Evolutionary conservation across 495 filamentous ascomycete genomes (phyloP).

Genomic region (Polyplosphaeria fusca): DNA sequence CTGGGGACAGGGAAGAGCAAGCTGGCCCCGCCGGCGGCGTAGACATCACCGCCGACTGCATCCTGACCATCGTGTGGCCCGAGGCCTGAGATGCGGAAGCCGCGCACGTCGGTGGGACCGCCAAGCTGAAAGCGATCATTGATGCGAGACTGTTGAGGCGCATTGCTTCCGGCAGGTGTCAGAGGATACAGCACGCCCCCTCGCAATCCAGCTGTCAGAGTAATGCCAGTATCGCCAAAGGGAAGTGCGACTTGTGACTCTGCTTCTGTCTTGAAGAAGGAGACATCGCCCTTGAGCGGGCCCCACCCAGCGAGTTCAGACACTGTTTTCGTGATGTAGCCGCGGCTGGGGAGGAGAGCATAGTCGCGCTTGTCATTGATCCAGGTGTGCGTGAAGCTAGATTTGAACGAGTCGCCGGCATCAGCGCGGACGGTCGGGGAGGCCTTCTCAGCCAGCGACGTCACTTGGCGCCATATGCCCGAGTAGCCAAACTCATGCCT

Average conservation of each 20-base stretch:
- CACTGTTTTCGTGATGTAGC: constrained; percentile 70
- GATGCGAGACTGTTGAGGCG: constrained; percentile 64
- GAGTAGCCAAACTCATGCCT: constrained; percentile 75
- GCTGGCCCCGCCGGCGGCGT: constrained; percentile 80
- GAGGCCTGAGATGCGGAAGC: constrained; percentile 83
- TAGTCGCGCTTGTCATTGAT: constrained; percentile 74
- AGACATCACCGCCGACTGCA: constrained; percentile 86
- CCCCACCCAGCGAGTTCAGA: constrained; percentile 87
- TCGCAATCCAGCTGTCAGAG: constrained; percentile 60
- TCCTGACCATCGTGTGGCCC: constrained; percentile 83
- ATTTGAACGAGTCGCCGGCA: constrained; percentile 89
- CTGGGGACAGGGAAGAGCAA: constrained; percentile 79
- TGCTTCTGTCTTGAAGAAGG: constrained; percentile 81
- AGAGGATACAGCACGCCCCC: constrained; percentile 64
- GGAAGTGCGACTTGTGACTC: constrained; percentile 73
- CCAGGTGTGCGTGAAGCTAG: constrained; percentile 77
- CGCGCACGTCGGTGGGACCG: constrained; percentile 89
- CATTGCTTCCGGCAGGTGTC: constrained; percentile 50
- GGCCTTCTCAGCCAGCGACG: constrained; percentile 66
- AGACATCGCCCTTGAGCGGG: constrained; percentile 79
- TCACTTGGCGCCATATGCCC: constrained; percentile 83
- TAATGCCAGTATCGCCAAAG: constrained; percentile 73
- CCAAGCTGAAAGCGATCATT: constrained; percentile 96
- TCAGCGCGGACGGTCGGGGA: constrained; percentile 77
- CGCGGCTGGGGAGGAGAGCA: constrained; percentile 73